These are phyloP conservation scores for Sarcodon aspratus DNA, from an alignment of 768 basidiomycete species.

Conservation along the genomic window DNA sequence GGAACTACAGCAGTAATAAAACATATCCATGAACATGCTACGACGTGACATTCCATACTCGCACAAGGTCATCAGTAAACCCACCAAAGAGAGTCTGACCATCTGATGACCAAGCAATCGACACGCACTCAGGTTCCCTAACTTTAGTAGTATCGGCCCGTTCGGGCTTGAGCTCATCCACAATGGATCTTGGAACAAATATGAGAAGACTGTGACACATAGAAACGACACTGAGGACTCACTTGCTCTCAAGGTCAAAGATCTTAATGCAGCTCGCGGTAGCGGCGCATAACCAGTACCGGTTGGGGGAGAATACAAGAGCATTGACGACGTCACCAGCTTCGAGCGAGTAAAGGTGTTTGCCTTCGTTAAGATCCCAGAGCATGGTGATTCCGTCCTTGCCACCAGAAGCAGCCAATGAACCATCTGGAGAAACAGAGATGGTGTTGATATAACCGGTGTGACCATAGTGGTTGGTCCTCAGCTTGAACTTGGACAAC, in stretches of 20 bases:
- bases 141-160: constrained; percentile 68
- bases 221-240: constrained; percentile 22
- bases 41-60: constrained; percentile 78
- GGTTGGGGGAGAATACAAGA: constrained; percentile 98
- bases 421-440: constrained; percentile 97
- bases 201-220: not conserved
- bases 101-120: constrained; percentile 97
- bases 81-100: constrained; percentile 97
- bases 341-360: constrained; percentile 99
- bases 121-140: constrained; percentile 85
- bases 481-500: constrained; percentile 98
- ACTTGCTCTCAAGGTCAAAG: constrained; percentile 99
- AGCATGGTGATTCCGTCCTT: constrained; percentile 99
- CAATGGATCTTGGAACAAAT: constrained; percentile 60
- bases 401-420: constrained; percentile 96
- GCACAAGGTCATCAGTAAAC: constrained; percentile 90
- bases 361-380: constrained; percentile 99
- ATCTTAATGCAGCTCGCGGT: constrained; percentile 97
- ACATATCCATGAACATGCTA: constrained; percentile 17
- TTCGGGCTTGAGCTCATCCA: constrained; percentile 97
- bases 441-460: constrained; percentile 98
- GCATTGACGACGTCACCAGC: constrained; percentile 98
- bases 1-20: not conserved
- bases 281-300: constrained; percentile 99
- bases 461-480: constrained; percentile 99